These are phyloP conservation scores for Plantago ovata DNA, from an alignment of 257 asterid species.

Conservation along the genomic window DNA sequence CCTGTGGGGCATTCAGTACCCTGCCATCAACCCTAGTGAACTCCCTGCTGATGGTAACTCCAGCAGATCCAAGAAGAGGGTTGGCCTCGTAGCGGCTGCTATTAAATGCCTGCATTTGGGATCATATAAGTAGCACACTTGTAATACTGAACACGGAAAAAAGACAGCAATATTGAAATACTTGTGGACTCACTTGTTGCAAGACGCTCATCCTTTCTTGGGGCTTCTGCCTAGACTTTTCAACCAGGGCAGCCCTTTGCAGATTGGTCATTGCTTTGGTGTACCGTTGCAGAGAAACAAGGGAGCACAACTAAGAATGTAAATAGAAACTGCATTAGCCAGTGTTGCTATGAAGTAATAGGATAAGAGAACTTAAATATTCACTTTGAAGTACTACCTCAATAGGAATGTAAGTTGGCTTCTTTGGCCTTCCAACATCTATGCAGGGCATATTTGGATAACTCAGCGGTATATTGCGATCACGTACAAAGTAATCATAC, in stretches of 20 bases:
- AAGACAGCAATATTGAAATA: background rate
- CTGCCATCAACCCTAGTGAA: conserved; percentile 60
- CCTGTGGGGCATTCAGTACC: conserved; percentile 61
- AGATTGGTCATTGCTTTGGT: conserved; percentile 50
- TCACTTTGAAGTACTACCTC: conserved; percentile 36
- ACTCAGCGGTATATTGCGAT: conserved; percentile 30
- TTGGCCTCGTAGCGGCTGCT: conserved; percentile 48
- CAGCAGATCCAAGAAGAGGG: conserved; percentile 45
- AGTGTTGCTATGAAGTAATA: background rate
- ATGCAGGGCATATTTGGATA: conserved; percentile 57
- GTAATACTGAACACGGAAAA: conserved; percentile 1
- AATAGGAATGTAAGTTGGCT: conserved; percentile 55
- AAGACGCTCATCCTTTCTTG: conserved; percentile 53
- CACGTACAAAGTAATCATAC: conserved; percentile 42
- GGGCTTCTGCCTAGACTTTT: conserved; percentile 72
- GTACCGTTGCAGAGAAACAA: conserved; percentile 73
- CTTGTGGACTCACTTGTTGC: conserved; percentile 30
- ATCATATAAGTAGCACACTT: background rate
- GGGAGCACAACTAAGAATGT: conserved; percentile 39
- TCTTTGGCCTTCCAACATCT: conserved; percentile 63
- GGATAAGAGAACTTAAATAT: background rate
- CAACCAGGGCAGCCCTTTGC: conserved; percentile 72
- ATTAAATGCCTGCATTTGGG: conserved; percentile 42
- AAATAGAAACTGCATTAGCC: conserved; percentile 8
- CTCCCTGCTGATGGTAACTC: conserved; percentile 42